Percentiles rank a stretch among this genome's conserved stretches.
Evolutionary conservation across 2,329 filamentous ascomycete species (phyloP).

Genomic region (Fusarium nurragi): DNA sequence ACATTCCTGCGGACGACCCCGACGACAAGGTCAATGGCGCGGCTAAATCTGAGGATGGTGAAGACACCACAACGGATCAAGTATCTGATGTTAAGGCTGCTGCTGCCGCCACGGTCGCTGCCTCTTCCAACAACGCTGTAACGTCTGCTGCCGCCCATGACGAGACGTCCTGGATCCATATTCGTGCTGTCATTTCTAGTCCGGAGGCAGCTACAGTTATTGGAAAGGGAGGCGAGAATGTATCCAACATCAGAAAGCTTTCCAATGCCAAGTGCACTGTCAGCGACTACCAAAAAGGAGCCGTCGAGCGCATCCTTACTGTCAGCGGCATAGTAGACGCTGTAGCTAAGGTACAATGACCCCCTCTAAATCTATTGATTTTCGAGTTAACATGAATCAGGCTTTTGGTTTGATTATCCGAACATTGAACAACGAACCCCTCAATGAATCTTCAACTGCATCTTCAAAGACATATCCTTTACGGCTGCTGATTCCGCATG

Average conservation of each 20-base stretch:
- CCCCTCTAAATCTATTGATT: neutral
- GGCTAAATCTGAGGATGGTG: constrained; percentile 52
- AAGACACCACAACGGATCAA: constrained; percentile 40
- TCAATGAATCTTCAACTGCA: constrained; percentile 86
- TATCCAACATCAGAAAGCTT: constrained; percentile 93
- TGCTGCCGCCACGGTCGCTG: constrained; percentile 51
- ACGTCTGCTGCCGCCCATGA: constrained; percentile 73
- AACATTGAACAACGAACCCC: constrained; percentile 95
- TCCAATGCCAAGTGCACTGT: constrained; percentile 99
- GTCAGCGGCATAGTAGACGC: constrained; percentile 97
- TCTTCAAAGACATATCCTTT: constrained; percentile 98
- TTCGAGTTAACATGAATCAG: constrained; percentile 57
- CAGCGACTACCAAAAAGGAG: constrained; percentile 96
- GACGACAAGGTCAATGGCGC: constrained; percentile 60
- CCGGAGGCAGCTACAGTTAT: constrained; percentile 98
- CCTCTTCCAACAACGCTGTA: constrained; percentile 48
- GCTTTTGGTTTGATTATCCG: constrained; percentile 98
- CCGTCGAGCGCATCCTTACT: constrained; percentile 96
- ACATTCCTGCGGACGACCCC: constrained; percentile 56
- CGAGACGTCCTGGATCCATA: constrained; percentile 95
- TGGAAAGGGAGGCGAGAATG: constrained; percentile 98
- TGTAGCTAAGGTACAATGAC: constrained; percentile 83
- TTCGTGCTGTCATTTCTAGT: constrained; percentile 96
- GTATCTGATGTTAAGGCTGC: constrained; percentile 54
- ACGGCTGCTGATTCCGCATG: constrained; percentile 92